Evolutionary conservation across 164 flowering plant genomes (phyloP), one percentile per base, ranked within the genome.

Genomic region (Magnolia officinalis): DNA sequence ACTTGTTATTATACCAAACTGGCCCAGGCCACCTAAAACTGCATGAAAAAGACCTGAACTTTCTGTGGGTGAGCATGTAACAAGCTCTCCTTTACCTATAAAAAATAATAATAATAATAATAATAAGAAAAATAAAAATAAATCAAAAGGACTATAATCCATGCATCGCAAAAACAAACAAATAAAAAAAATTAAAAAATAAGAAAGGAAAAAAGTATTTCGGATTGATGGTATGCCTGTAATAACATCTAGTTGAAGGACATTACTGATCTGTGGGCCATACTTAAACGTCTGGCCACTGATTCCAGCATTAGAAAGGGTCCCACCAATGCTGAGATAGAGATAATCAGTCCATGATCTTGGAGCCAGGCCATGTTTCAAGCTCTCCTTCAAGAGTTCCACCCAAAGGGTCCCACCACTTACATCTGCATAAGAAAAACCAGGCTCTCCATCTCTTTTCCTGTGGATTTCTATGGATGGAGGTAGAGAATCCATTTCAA

Each of bases 11-110:
- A 87, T 85, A n/a, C 89, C 89, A 77, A 87, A 87, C 72, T 87
- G 89, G 50, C 88, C 89, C 11, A 87, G 81, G 24, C 89, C 89
- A 26, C 89, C 89, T 11, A 87, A 79, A 71, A 83, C 87, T 37
- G 81, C 82, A 76, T 82, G 67, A 63, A 87, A 87, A 19, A 87
- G 83, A 13, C 85, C 85, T 13, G 85, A 63, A 72, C 72, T 79
- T 67, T 72, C 55, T 18, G 70, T 21, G 67, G 80, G 77, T 6
- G 89, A 87, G 71, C 89, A 87, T 21, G 79, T 85, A 71, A 81
- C 77, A 16, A 79, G 77, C 73, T 87, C 84, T 55, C 85, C 89
- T 74, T 45, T 81, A 49, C 85, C 88, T 78, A 76, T 24, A 10
- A 23, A 65, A 21, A 65, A 20, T 24, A 21, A 24, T 2, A 24